Conservation (phyloP, 78 protist species). For the Dictyostelium brefeldianum region DNA sequence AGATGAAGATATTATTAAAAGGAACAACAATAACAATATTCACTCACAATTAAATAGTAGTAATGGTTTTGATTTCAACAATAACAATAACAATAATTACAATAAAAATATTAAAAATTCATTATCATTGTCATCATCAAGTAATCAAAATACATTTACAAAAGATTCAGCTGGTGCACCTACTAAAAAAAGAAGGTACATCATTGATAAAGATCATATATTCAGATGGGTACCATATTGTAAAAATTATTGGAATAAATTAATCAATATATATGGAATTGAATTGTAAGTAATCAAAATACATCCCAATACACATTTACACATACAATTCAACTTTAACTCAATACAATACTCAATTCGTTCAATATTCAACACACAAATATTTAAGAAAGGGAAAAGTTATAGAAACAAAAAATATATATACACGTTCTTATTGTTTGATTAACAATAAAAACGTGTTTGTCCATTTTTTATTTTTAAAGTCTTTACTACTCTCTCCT, state of each 20-base stretch:
- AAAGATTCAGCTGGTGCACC: neutral
- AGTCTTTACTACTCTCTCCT: too few species aligned
- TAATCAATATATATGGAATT: slow-evolving; percentile 4
- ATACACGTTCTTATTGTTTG: too few species aligned
- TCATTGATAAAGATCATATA: slow-evolving; percentile 25
- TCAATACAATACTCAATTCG: neutral
- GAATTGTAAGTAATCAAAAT: slow-evolving; percentile 16
- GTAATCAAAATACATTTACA: neutral
- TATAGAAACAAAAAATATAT: neutral
- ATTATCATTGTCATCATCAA: neutral
- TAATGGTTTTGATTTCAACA: neutral
- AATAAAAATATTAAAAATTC: neutral
- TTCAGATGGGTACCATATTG: slow-evolving; percentile 62
- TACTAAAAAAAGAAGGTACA: slow-evolving; percentile 45
- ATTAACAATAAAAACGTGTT: too few species aligned
- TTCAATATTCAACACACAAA: too few species aligned
- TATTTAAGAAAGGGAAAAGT: neutral
- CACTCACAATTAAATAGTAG: neutral
- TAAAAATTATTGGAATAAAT: slow-evolving; percentile 56
- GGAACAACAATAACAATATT: too few species aligned
- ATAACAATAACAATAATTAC: neutral
- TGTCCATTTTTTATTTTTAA: too few species aligned
- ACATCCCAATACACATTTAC: neutral
- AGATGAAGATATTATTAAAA: neutral
- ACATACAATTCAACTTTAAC: neutral